phyloP scores from a whole-genome alignment of 208 protist species.

The Trypanosoma brucei region DNA sequence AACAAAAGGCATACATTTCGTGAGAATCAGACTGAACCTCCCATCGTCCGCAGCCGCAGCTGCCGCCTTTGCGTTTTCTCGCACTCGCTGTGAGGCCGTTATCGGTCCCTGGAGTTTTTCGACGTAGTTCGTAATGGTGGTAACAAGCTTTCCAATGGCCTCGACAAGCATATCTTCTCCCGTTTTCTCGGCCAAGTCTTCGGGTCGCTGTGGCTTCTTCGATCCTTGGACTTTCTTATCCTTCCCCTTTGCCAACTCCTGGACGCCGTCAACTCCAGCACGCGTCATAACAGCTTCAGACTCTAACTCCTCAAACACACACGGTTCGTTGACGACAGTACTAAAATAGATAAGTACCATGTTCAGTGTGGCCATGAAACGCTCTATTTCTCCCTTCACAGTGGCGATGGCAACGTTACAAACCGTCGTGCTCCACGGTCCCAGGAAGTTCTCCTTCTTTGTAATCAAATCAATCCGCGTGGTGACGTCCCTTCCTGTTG shows the following conservation, averaged over 20 bases:
- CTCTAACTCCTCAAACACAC: slow-evolving; percentile 59
- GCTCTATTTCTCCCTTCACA: slow-evolving; percentile 63
- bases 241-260: slow-evolving; percentile 27
- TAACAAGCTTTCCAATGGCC: slow-evolving; percentile 32
- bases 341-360: slow-evolving; percentile 72
- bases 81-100: slow-evolving; percentile 28
- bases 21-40: slow-evolving; percentile 26
- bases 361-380: slow-evolving; percentile 51
- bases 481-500: slow-evolving; percentile 29
- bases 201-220: slow-evolving; percentile 35
- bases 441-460: slow-evolving; percentile 47
- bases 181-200: slow-evolving; percentile 41
- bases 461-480: slow-evolving; percentile 49
- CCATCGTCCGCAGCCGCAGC: slow-evolving; percentile 17
- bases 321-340: slow-evolving; percentile 50
- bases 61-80: slow-evolving; percentile 29
- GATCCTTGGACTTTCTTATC: slow-evolving; percentile 38
- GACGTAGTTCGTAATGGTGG: slow-evolving; percentile 26
- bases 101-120: slow-evolving; percentile 35
- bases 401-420: slow-evolving; percentile 50
- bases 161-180: slow-evolving; percentile 59
- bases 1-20: slow-evolving; percentile 29
- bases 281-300: slow-evolving; percentile 31
- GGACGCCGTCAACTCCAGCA: slow-evolving; percentile 10
- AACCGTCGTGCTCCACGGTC: slow-evolving; percentile 55